Percentiles rank a stretch among this genome's conserved stretches.
These are phyloP conservation scores for Penicillium alfredii DNA, from an alignment of 495 filamentous ascomycete genomes.

Conservation along the genomic window DNA sequence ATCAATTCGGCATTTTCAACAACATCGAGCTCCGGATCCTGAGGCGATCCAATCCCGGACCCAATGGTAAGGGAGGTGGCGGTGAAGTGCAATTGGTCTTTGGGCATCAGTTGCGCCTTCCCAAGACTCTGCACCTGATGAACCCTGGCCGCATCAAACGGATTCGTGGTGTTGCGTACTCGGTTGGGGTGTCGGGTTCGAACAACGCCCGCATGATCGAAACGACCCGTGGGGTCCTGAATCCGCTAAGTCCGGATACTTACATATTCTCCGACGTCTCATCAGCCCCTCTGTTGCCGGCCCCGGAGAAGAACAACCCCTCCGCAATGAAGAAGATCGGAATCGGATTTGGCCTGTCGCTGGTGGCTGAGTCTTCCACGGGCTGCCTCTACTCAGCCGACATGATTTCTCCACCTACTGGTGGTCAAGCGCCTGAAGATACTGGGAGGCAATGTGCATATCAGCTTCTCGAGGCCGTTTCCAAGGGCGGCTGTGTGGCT, in stretches of 20 bases:
- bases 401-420: conserved; percentile 69
- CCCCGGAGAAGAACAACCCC: conserved; percentile 53
- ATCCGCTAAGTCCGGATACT: conserved; percentile 77
- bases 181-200: conserved; percentile 77
- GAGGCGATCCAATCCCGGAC: conserved; percentile 67
- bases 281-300: conserved; percentile 62
- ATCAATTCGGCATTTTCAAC: conserved; percentile 78
- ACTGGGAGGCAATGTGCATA: conserved; percentile 81
- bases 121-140: conserved; percentile 86
- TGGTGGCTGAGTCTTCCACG: conserved; percentile 87
- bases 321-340: conserved; percentile 62
- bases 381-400: conserved; percentile 84
- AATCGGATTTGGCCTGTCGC: conserved; percentile 81
- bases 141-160: conserved; percentile 82
- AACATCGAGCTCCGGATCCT: conserved; percentile 85
- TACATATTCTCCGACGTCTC: conserved; percentile 76
- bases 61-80: conserved; percentile 68
- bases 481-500: conserved; percentile 75
- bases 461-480: conserved; percentile 79
- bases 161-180: conserved; percentile 89
- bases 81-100: conserved; percentile 91
- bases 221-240: conserved; percentile 77
- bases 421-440: conserved; percentile 82
- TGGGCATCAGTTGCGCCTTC: conserved; percentile 82
- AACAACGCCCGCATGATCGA: conserved; percentile 97